Base-by-base conservation (phyloP, 2,329 filamentous ascomycete genomes). In the Phialemonium atrogriseum region DNA sequence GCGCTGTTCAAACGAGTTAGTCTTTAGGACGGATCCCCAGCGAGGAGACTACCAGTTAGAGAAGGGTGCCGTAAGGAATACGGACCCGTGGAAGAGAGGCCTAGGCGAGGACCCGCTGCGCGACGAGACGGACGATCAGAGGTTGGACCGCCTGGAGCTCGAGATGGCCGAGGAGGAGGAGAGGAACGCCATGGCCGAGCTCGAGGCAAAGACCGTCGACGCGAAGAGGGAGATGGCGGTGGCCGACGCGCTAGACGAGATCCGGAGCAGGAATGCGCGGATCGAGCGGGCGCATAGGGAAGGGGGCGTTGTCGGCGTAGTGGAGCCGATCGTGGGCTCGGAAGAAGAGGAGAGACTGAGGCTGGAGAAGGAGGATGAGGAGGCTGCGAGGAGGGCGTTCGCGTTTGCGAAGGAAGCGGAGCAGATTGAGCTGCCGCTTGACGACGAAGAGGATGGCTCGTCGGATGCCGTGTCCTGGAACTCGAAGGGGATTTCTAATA, bases 211-310 rank as follows among this genome's bases (percentile, higher is more conserved):
- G 64, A 94, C 89, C 34, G 64, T 83, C 14, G 91, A 98, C 55
- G 88, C 88, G 1, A 88, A 91, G 64, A 72, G 82, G 24, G 91
- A 98, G 59, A 98, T 98, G 88, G 85, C 84, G 12, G 85, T 95
- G 26, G 91, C 91, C 2, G 91, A 98, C 63, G 89, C 88, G 7
- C 62, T 98, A 34, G 91, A 98, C 56, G 88, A 95, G 60, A 95
- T 98, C 35, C 70, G 89, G 34, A 89, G 84, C 32, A 67, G 89
- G 42, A 98, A 98, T 60, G 91, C 91, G 7, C 70, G 87, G 41
- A 77, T 91, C 30, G 85, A 94, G 56, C 71, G 83, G 42, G 81
- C 80, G 7, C 74, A 77, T 34, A 75, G 77, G 48, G 78, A 85
- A 38, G 77, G 75, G 3, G 75, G 80, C 35, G 73, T 75, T 13